Conservation (phyloP, 106 monocot species). For the Gastrodia elata region DNA sequence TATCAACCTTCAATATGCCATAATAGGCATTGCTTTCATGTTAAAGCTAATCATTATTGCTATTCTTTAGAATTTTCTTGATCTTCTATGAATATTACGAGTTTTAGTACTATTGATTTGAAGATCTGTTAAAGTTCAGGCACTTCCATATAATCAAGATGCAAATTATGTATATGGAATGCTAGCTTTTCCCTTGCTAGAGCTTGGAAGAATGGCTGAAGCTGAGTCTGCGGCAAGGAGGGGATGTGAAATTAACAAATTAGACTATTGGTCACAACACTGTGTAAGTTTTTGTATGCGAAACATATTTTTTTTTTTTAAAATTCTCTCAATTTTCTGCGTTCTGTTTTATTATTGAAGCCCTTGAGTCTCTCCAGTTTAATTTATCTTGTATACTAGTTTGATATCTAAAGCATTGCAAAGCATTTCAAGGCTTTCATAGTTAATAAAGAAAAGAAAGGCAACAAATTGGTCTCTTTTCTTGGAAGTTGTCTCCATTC, state of each 20-base stretch:
- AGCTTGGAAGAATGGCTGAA: slow-evolving; percentile 76
- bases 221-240: slow-evolving; percentile 65
- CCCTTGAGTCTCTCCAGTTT: neutral
- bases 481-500: neutral
- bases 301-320: neutral
- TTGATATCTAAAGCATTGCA: neutral
- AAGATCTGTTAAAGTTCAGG: slow-evolving; percentile 28
- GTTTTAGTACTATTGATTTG: neutral
- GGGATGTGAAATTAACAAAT: slow-evolving; percentile 48
- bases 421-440: neutral
- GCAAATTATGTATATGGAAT: slow-evolving; percentile 66
- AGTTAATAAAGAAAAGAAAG: neutral
- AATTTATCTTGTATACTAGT: neutral
- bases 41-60: neutral
- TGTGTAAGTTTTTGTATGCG: slow-evolving; percentile 20
- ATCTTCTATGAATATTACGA: neutral
- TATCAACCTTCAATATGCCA: neutral
- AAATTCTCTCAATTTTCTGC: neutral
- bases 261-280: slow-evolving; percentile 81
- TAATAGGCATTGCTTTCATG: neutral
- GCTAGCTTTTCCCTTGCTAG: slow-evolving; percentile 77
- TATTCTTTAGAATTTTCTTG: neutral
- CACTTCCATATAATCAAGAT: slow-evolving; percentile 44
- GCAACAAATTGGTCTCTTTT: neutral
- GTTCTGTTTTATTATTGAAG: neutral